phyloP scores from a whole-genome alignment of 768 basidiomycete genomes.

The Rhodotorula toruloides region DNA sequence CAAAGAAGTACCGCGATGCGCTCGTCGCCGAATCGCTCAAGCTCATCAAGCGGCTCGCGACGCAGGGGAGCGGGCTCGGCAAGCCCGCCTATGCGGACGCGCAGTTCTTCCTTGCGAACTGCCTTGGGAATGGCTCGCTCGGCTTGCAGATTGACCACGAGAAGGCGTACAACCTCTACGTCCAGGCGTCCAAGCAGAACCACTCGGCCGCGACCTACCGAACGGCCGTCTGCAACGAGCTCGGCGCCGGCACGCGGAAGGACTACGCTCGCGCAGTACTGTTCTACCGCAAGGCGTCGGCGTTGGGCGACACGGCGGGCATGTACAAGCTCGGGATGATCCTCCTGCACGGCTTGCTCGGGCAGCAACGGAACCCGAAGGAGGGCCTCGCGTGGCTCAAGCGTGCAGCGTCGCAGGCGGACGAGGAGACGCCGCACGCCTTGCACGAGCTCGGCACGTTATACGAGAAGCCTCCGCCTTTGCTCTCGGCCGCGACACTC shows the following conservation, averaged over 20 bases:
- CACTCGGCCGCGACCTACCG: conserved; percentile 91
- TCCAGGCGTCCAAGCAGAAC: conserved; percentile 96
- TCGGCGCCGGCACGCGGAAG: conserved; percentile 87
- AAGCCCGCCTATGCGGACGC: conserved; percentile 84
- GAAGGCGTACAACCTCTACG: conserved; percentile 90
- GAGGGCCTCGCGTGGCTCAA: conserved; percentile 93
- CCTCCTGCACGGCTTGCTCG: conserved; percentile 73
- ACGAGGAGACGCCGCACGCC: conserved; percentile 96
- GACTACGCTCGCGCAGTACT: conserved; percentile 84
- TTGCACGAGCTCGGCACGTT: conserved; percentile 52
- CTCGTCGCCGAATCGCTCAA: conserved; percentile 85
- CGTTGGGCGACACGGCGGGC: conserved; percentile 89
- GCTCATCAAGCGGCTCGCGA: conserved; percentile 84
- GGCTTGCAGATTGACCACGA: conserved; percentile 97
- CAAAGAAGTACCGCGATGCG: conserved; percentile 82
- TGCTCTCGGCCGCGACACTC: conserved; percentile 18
- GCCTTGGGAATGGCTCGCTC: conserved; percentile 88
- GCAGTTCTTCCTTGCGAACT: conserved; percentile 97
- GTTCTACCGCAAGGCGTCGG: conserved; percentile 94
- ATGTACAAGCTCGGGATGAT: conserved; percentile 99
- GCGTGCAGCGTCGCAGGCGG: conserved; percentile 91
- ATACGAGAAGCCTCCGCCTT: conserved; percentile 56
- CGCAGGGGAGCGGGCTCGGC: conserved; percentile 57
- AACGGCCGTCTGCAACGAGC: conserved; percentile 97
- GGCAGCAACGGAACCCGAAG: conserved; percentile 74